phyloP scores from a whole-genome alignment of 164 flowering plant species.

The Aristolochia contorta region DNA sequence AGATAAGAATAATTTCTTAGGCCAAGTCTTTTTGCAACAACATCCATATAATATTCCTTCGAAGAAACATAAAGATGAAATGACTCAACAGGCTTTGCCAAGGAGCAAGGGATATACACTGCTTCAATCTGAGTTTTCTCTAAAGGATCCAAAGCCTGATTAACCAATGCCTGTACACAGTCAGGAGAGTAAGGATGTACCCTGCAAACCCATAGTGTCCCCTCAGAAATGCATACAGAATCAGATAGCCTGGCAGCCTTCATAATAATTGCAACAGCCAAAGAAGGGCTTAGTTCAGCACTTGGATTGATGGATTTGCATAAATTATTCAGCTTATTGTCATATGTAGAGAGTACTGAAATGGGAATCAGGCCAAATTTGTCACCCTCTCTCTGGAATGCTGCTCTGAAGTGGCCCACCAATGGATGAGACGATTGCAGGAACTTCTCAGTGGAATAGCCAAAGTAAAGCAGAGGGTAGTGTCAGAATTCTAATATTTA shows the following conservation, averaged over 20 bases:
- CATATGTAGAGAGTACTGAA: constrained; percentile 51
- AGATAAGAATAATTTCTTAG: constrained; percentile 43
- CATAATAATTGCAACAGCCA: constrained; percentile 37
- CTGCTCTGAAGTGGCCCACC: constrained; percentile 71
- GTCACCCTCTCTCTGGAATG: constrained; percentile 45
- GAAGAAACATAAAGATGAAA: constrained; percentile 40
- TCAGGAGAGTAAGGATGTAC: constrained; percentile 38
- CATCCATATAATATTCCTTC: constrained; percentile 63
- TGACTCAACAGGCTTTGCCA: constrained; percentile 38
- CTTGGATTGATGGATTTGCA: constrained; percentile 57
- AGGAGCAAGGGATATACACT: constrained; percentile 45
- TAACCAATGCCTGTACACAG: constrained; percentile 20
- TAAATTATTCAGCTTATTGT: constrained; percentile 43
- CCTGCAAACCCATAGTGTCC: constrained; percentile 47
- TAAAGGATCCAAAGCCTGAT: constrained; percentile 12
- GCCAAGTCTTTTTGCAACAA: constrained; percentile 63
- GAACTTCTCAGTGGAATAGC: constrained; percentile 37
- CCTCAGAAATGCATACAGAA: constrained; percentile 31
- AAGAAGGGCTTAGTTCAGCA: constrained; percentile 49
- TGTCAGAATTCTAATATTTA: background rate
- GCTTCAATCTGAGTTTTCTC: constrained; percentile 33
- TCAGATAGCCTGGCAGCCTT: constrained; percentile 41
- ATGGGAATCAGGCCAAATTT: constrained; percentile 47
- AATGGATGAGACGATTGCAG: constrained; percentile 54
- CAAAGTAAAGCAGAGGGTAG: background rate